phyloP scores from a whole-genome alignment of 352 stramenopile species.

The Phytophthora fragariaefolia region DNA sequence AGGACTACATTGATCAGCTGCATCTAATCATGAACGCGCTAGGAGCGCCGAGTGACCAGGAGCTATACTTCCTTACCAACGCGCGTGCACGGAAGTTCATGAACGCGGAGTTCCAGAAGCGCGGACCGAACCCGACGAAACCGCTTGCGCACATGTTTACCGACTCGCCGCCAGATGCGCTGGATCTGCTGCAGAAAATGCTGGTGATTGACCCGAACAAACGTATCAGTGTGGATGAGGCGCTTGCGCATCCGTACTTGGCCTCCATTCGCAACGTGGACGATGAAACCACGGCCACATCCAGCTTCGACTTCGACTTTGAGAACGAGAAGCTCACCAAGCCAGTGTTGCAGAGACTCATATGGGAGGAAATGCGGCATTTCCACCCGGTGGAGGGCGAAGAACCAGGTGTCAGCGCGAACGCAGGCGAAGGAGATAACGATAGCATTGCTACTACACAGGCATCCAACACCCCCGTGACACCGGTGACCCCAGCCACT shows the following conservation, averaged over 20 bases:
- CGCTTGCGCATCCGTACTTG: conserved; percentile 91
- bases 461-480: conserved; percentile 45
- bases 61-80: conserved; percentile 98
- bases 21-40: conserved; percentile 98
- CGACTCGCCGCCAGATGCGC: conserved; percentile 60
- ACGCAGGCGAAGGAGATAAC: conserved; percentile 18
- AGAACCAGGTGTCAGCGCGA: conserved; percentile 23
- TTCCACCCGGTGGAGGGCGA: conserved; percentile 76
- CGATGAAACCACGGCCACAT: conserved; percentile 83
- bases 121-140: conserved; percentile 67
- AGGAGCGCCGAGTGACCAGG: conserved; percentile 92
- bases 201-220: conserved; percentile 93
- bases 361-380: conserved; percentile 84
- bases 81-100: conserved; percentile 84
- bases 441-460: conserved; percentile 32
- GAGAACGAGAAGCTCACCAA: conserved; percentile 90
- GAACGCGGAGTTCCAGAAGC: conserved; percentile 83
- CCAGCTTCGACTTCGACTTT: conserved; percentile 88
- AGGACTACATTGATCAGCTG: conserved; percentile 95
- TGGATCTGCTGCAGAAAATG: conserved; percentile 93
- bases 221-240: conserved; percentile 91
- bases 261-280: conserved; percentile 88
- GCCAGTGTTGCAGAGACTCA: conserved; percentile 79
- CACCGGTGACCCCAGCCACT: conserved; percentile 34
- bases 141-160: conserved; percentile 78